Evolutionary conservation across 306 rosid genomes (phyloP).

Genomic region (Corylus heterophylla): DNA sequence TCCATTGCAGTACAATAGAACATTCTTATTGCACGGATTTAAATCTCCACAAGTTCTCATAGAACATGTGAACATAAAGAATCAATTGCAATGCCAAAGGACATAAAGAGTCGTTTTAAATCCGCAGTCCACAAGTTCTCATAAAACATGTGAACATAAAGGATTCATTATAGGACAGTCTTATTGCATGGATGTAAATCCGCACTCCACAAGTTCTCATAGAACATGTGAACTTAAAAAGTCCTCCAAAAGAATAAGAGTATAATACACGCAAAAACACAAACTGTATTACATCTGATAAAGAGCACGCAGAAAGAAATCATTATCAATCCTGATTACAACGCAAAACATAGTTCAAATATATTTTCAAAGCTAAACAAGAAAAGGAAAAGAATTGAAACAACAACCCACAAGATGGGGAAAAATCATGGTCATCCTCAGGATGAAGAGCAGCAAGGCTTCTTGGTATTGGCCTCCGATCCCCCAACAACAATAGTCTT

Average conservation of each 20-base stretch:
- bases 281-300: background rate
- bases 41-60: no score
- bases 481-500: conserved; percentile 61
- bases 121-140: background rate
- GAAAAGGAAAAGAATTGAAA: conserved; percentile 13
- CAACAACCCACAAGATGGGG: conserved; percentile 19
- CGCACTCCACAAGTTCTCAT: background rate
- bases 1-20: no score
- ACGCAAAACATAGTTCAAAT: conserved; percentile 24
- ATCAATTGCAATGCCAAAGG: no score
- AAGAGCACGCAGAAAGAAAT: conserved; percentile 24
- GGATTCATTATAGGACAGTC: no score
- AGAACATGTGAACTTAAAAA: background rate
- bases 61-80: no score
- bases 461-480: conserved; percentile 54
- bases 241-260: background rate
- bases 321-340: conserved; percentile 22
- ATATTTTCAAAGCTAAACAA: conserved; percentile 19
- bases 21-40: no score
- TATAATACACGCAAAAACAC: background rate
- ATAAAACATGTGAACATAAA: background rate
- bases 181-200: background rate
- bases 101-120: no score
- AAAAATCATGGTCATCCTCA: conserved; percentile 28
- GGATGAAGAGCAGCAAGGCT: conserved; percentile 78